These are phyloP conservation scores for Mycena vitilis DNA, from an alignment of 768 basidiomycete species.

Conservation along the genomic window DNA sequence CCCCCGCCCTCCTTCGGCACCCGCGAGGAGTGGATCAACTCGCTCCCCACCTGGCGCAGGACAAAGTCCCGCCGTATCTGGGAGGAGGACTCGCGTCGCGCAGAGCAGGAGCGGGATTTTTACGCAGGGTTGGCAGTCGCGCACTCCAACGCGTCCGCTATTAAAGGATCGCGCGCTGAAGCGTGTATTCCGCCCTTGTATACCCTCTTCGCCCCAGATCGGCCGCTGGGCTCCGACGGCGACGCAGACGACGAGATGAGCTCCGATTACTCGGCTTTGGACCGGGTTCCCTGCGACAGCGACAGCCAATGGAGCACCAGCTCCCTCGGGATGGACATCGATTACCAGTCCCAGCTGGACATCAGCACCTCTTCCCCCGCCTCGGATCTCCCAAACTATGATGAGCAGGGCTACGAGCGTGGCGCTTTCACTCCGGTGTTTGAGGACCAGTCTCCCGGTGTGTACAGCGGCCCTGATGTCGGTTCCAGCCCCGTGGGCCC, in stretches of 20 bases:
- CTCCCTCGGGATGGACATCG: constrained; percentile 48
- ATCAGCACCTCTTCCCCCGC: constrained; percentile 32
- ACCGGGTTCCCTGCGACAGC: constrained; percentile 49
- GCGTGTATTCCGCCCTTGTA: constrained; percentile 85
- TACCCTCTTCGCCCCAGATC: constrained; percentile 38
- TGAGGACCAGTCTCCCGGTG: constrained; percentile 73
- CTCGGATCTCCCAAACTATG: constrained; percentile 42
- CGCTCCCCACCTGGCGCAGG: constrained; percentile 78
- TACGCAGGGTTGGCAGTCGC: constrained; percentile 77
- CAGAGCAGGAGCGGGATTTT: constrained; percentile 66
- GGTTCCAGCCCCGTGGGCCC: constrained; percentile 80
- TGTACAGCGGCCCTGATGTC: constrained; percentile 60
- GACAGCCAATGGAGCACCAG: constrained; percentile 51
- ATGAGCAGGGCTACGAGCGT: constrained; percentile 48
- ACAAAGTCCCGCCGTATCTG: constrained; percentile 74
- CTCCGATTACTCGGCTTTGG: constrained; percentile 50
- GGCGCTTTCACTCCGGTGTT: constrained; percentile 71
- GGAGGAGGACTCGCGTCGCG: constrained; percentile 61
- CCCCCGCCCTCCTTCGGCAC: constrained; percentile 74
- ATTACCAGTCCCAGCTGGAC: constrained; percentile 38
- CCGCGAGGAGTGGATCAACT: constrained; percentile 80
- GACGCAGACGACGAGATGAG: constrained; percentile 61
- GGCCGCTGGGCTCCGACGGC: constrained; percentile 40
- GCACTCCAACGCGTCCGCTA: constrained; percentile 76
- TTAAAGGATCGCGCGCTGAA: constrained; percentile 89